phyloP scores from a whole-genome alignment of 106 monocot genomes.

The Phalaenopsis aphrodite region DNA sequence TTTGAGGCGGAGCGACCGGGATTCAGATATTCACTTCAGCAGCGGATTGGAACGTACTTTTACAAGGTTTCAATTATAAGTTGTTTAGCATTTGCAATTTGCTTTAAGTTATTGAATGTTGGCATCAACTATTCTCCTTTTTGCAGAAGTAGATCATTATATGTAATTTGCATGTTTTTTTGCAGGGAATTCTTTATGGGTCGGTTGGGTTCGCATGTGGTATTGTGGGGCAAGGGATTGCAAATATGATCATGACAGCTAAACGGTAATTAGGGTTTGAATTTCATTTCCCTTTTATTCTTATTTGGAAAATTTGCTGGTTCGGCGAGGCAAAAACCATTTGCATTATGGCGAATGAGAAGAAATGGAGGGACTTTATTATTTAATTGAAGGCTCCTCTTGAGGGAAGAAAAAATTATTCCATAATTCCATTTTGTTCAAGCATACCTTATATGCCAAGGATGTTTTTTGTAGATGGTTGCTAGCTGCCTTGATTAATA shows the following conservation, averaged over 20 bases:
- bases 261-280: slow-evolving; percentile 38
- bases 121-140: not conserved
- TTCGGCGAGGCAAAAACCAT: not conserved
- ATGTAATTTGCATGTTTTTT: not conserved
- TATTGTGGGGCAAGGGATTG: slow-evolving; percentile 88
- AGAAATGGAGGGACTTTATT: not conserved
- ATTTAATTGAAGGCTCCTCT: not conserved
- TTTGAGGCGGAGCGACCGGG: slow-evolving; percentile 96
- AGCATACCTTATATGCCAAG: not conserved
- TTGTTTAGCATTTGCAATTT: not conserved
- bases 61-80: slow-evolving; percentile 47
- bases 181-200: slow-evolving; percentile 74
- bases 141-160: not conserved
- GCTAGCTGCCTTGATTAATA: not conserved
- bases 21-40: slow-evolving; percentile 69
- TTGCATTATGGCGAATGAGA: not conserved
- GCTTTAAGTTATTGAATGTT: not conserved
- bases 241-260: slow-evolving; percentile 84
- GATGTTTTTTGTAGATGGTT: not conserved
- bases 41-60: slow-evolving; percentile 72
- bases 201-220: slow-evolving; percentile 78
- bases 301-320: no score
- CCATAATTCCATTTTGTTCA: not conserved
- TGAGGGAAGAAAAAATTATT: not conserved
- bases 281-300: not conserved